Evolutionary conservation across 805 yeast genomes (phyloP).

Genomic region (Jamesozyma lodderae): DNA sequence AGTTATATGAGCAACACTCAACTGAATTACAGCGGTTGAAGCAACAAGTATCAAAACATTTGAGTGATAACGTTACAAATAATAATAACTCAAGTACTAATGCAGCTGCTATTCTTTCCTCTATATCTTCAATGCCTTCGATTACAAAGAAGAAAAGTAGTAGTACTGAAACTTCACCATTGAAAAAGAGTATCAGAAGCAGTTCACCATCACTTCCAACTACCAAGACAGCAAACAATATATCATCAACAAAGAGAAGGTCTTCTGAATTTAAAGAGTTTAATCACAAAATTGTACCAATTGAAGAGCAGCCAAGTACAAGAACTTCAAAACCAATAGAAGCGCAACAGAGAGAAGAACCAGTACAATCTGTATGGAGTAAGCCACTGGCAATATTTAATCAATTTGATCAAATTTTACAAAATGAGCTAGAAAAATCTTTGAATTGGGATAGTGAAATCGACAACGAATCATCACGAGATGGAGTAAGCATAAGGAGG

Average conservation of each 20-base stretch:
- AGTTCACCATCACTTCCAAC: neutral
- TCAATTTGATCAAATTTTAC: slow-evolving; percentile 58
- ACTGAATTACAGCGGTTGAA: slow-evolving; percentile 29
- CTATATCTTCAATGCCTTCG: neutral
- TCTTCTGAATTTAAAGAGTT: neutral
- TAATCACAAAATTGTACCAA: neutral
- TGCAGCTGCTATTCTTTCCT: neutral
- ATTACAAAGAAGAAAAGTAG: neutral
- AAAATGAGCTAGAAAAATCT: slow-evolving; percentile 53
- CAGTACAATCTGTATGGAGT: slow-evolving; percentile 33
- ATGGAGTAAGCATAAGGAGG: no score
- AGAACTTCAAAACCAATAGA: neutral
- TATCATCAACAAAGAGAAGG: neutral
- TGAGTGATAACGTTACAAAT: slow-evolving; percentile 6
- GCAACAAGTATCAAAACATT: slow-evolving; percentile 25
- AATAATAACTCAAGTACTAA: neutral
- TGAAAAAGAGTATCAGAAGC: neutral
- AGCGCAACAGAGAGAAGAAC: neutral
- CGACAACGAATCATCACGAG: no score
- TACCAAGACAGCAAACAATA: neutral
- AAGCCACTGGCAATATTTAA: slow-evolving; percentile 55
- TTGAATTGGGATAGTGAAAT: slow-evolving; percentile 30
- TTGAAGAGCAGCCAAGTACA: no score
- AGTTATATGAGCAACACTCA: slow-evolving; percentile 36
- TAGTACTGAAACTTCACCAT: neutral